Conservation (phyloP, 1,284 basidiomycete species). For the Malassezia pachydermatis region DNA sequence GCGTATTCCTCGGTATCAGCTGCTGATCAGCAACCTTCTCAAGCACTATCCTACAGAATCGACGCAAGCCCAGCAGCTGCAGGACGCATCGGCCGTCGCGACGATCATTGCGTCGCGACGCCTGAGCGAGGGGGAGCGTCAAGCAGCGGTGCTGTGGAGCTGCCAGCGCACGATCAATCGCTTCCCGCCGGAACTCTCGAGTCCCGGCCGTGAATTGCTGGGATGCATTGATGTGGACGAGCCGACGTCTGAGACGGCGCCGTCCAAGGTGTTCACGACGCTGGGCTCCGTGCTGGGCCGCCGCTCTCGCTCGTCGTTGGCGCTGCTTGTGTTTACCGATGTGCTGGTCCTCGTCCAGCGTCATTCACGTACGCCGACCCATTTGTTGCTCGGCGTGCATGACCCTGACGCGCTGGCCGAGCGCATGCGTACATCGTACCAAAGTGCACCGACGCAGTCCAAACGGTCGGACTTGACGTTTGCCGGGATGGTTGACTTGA, state of each 20-base stretch:
- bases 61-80: slow-evolving; percentile 55
- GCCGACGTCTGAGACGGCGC: neutral
- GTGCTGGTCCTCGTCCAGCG: slow-evolving; percentile 84
- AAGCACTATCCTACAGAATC: slow-evolving; percentile 30
- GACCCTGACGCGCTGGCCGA: slow-evolving; percentile 63
- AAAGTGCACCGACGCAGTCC: neutral
- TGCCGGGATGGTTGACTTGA: slow-evolving; percentile 7
- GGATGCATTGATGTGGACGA: slow-evolving; percentile 93
- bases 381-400: slow-evolving; percentile 69
- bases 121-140: slow-evolving; percentile 77
- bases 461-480: slow-evolving; percentile 3
- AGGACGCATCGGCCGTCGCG: slow-evolving; percentile 77
- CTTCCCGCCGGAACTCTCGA: slow-evolving; percentile 59
- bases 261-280: neutral
- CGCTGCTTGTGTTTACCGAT: slow-evolving; percentile 88
- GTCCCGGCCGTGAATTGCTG: slow-evolving; percentile 70
- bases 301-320: neutral
- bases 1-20: slow-evolving; percentile 85
- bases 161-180: slow-evolving; percentile 74
- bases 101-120: slow-evolving; percentile 85
- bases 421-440: slow-evolving; percentile 32
- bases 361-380: slow-evolving; percentile 62
- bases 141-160: slow-evolving; percentile 78
- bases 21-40: slow-evolving; percentile 63
- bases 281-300: slow-evolving; percentile 13